Evolutionary conservation across 495 filamentous ascomycete genomes (phyloP).

Genomic region (Aspergillus leporis): DNA sequence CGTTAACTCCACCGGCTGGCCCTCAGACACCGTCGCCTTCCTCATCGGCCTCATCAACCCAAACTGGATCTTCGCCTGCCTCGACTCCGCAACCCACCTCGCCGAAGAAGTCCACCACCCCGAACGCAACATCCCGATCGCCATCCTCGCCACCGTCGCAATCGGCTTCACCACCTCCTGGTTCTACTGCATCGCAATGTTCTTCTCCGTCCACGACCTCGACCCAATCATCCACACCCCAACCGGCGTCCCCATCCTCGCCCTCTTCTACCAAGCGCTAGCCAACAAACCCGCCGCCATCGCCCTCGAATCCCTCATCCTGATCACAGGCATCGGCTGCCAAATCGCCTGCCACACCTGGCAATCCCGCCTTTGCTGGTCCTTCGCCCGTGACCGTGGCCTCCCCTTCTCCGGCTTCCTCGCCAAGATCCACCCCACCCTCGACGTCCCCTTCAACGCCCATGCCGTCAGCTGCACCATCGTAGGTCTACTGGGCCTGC

Average conservation of each 20-base stretch:
- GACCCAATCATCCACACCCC: constrained; percentile 18
- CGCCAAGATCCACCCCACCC: constrained; percentile 14
- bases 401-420: constrained; percentile 21
- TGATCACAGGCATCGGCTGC: constrained; percentile 25
- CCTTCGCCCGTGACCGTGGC: constrained; percentile 38
- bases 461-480: constrained; percentile 46
- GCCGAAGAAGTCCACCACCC: constrained; percentile 31
- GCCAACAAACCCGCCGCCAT: constrained; percentile 26
- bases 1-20: constrained; percentile 33
- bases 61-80: constrained; percentile 28
- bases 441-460: constrained; percentile 36
- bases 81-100: constrained; percentile 33
- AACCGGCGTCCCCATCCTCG: constrained; percentile 25
- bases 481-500: constrained; percentile 46
- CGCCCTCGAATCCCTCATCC: constrained; percentile 26
- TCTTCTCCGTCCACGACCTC: constrained; percentile 30
- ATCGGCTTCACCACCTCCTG: constrained; percentile 31
- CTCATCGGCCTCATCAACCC: constrained; percentile 31
- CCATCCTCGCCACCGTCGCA: constrained; percentile 26
- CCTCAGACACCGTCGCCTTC: constrained; percentile 29
- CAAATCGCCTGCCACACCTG: constrained; percentile 40
- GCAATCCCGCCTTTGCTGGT: constrained; percentile 39
- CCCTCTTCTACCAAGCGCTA: constrained; percentile 29
- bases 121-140: constrained; percentile 26
- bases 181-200: constrained; percentile 27